Conservation (phyloP, 1,284 basidiomycete species). For the Marasmius fiardii region DNA sequence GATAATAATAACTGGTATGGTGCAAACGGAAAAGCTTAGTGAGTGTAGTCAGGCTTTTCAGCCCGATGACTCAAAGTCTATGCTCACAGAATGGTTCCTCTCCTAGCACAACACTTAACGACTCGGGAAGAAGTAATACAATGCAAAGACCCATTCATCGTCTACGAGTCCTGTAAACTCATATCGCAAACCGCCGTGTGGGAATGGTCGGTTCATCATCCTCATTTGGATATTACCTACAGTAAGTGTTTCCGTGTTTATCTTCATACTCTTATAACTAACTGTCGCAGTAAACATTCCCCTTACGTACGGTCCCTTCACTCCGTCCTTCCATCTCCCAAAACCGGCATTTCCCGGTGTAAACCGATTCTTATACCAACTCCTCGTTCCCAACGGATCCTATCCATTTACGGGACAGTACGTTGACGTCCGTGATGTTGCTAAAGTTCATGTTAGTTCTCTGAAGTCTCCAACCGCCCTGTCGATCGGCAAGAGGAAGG, state of each 20-base stretch:
- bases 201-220: not conserved
- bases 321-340: conserved; percentile 3
- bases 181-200: not conserved
- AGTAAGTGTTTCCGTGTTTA: not conserved
- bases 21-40: conserved; percentile 1
- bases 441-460: conserved; percentile 11
- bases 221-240: not conserved
- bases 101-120: not conserved
- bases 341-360: conserved; percentile 5
- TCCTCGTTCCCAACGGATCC: conserved; percentile 2
- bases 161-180: conserved; percentile 4
- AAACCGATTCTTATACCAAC: conserved; percentile 4
- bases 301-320: conserved; percentile 4
- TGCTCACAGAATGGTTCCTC: not conserved
- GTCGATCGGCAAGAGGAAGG: not conserved
- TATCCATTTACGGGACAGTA: conserved; percentile 1
- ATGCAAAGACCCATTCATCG: not conserved
- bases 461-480: conserved; percentile 7
- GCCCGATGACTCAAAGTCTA: not conserved
- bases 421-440: conserved; percentile 14
- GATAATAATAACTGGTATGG: not conserved
- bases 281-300: not conserved
- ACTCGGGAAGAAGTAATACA: not conserved
- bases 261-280: not conserved
- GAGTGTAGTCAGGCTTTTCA: not conserved